Evolutionary conservation across 805 yeast genomes (phyloP), one percentile per base, ranked within the genome.

Genomic region (Yarrowia sp.): DNA sequence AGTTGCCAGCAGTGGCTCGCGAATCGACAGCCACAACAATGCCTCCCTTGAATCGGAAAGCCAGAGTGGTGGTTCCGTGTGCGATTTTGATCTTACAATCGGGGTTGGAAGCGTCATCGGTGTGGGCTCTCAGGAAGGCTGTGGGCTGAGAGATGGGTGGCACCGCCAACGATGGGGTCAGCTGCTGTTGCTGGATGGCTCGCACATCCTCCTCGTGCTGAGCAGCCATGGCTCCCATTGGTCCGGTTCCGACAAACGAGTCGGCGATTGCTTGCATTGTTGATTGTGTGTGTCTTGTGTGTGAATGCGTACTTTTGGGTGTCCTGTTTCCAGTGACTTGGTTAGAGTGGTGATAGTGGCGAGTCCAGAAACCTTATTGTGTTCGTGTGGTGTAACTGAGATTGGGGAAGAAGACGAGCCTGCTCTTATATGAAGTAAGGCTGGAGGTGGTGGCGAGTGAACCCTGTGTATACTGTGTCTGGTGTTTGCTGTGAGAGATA

Each of bases 61-160:
- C 97, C 71, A 95, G 81, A 14, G 99, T 95, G 7, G 99, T 95
- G n/a, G 99, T 95, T 76, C 99, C 99, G 77, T 95, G 99, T 22
- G 98, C 97, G 73, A 95, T 89, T 76, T 95, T 93, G 79, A 95
- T 93, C 73, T 87, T 89, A 78, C 96, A 92, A 74, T 92, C 98
- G 28, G 96, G 96, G 75, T 92, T 93, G 67, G 86, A 74, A 19
- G 91, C 87, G 77, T 95, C 98, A 77, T 95, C 99, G 8, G 99
- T 95, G 77, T 95, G 98, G n/a, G 98, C 98, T 76, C 98, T 83
- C 70, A 95, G 80, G 75, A 93, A 93, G 64, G 89, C 96, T 7
- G 97, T 85, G 33, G 99, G 98, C 64, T 72, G 70, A 19, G 73
- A 66, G 49, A 73, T 70, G 22, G 75, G 75, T 2, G 75, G 75